These are phyloP conservation scores for Clavulina sp. DNA, from an alignment of 768 basidiomycete species.

Conservation along the genomic window DNA sequence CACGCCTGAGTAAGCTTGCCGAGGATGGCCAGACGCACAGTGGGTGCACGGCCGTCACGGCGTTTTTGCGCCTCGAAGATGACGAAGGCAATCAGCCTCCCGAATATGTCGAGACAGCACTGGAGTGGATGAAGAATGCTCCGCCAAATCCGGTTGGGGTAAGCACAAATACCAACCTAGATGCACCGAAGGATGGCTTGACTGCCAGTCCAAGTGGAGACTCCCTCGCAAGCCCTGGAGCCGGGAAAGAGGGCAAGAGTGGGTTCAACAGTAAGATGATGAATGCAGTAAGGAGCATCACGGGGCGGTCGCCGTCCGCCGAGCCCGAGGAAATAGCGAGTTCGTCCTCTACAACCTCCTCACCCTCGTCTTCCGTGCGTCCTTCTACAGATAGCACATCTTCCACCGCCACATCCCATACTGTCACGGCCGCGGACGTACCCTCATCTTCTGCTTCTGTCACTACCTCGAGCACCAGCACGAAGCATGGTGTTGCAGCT, in stretches of 20 bases:
- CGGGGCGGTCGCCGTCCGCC: neutral
- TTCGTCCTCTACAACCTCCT: constrained; percentile 12
- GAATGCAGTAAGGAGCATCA: neutral
- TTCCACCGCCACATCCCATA: neutral
- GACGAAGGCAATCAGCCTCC: constrained; percentile 56
- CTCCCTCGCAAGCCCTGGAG: constrained; percentile 11
- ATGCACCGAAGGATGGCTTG: neutral
- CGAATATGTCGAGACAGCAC: constrained; percentile 1
- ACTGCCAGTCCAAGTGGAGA: neutral
- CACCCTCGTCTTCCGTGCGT: constrained; percentile 8
- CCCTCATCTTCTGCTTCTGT: constrained; percentile 14
- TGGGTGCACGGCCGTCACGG: constrained; percentile 92
- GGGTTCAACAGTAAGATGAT: neutral
- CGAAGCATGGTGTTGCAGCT: neutral
- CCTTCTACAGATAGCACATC: constrained; percentile 4
- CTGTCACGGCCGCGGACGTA: neutral
- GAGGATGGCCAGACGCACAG: constrained; percentile 87
- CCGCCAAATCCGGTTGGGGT: constrained; percentile 7
- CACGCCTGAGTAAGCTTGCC: constrained; percentile 61
- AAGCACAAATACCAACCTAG: neutral
- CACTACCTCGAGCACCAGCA: constrained; percentile 10
- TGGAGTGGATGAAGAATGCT: constrained; percentile 2
- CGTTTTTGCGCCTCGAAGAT: constrained; percentile 87
- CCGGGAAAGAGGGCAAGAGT: constrained; percentile 21
- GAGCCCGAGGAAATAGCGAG: constrained; percentile 27